Base-by-base conservation (phyloP, 768 basidiomycete species). In the Nevesoporus exiguus region DNA sequence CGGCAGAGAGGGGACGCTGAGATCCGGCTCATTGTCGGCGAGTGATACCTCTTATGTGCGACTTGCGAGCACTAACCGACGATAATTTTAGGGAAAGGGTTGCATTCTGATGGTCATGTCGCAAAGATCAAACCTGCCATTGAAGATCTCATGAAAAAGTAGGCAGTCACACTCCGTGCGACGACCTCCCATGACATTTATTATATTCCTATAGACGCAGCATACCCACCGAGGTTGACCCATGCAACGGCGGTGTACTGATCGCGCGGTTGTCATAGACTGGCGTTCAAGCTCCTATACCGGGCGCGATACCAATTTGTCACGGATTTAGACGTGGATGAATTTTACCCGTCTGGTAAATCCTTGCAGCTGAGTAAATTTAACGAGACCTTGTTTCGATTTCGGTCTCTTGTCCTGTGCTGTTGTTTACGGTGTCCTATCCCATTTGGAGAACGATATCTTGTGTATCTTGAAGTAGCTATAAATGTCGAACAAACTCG, bases 41-140 rank as follows among this genome's bases (percentile, higher is more conserved):
- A 61, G 85, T 78, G 4, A 24, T 33, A 15, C 7, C n/a, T 10
- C 14, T 27, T 7, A 5, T 34, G 25, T 8, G 1, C n/a, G 24
- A 29, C 36, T 11, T 37, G 42, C n/a, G 31, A 24, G 46, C 33
- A 25, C 19, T 37, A n/a, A 47, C 52, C 25, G 33, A 50, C 6
- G 24, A 41, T 45, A 5, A 6, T 25, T 24, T 10, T 22, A 89
- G 89, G 90, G 15, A 96, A 93, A 72, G 94, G 94, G 10, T 74
- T 93, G 27, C 96, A 98, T 70, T 93, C 90, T 17, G 72, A 77
- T 25, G 79, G 80, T 3, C 85, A 86, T 43, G 77, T 81, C 7
- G 88, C 90, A 0, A 98, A 96, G 73, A 79, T 98, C 64, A 93
- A 88, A 66, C 96, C 95, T 30, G 95, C 94, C 7, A 86, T 98